Evolutionary conservation across 371 early-diverging fungal species (phyloP), one percentile per base, ranked within the genome.

Genomic region (Paramicrosporidium saccamoebae): DNA sequence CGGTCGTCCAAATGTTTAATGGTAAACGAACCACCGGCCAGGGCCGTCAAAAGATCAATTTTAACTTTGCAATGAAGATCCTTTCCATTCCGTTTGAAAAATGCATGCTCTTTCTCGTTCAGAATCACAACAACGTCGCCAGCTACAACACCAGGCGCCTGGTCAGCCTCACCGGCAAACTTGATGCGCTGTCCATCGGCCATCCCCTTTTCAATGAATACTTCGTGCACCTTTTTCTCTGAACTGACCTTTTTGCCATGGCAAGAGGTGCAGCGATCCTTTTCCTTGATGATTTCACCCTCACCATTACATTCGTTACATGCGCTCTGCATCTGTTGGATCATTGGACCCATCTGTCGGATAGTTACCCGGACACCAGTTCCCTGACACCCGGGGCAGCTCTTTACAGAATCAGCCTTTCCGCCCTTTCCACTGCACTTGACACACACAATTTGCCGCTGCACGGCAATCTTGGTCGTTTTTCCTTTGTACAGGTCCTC

Each of bases 281-380:
- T 72, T 26, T 64, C 58, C 33, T 55, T 52, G 31, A 88, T 77
- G 31, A 62, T 52, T 37, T 79, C 66, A 30, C 86, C 81, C 30
- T 58, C 60, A 24, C 79, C 90, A 22, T 55, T 52, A 51, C 88
- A 88, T 22, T 55, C 62, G 8, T 52, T 50, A 54, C 94, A 92
- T 18, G 69, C 58, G 40, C 74, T 67, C 43, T 86, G 86, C 45
- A 84, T 63, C 50, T 82, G 88, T 52, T 92, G 94, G 26, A 88
- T 59, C 73, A 86, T 82, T 26, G 82, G 82, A 13, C 90, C 90
- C 51, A 88, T 66, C 44, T 84, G 90, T 23, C 86, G 54, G 34
- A 77, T 55, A 16, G 64, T 61, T 12, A 82, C 41, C 35, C 59
- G 61, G 30, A 81, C 52, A 31, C 95, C 95, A 27, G 66, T 64